Evolutionary conservation across 768 basidiomycete genomes (phyloP).

Genomic region (Pluteus cervinus): DNA sequence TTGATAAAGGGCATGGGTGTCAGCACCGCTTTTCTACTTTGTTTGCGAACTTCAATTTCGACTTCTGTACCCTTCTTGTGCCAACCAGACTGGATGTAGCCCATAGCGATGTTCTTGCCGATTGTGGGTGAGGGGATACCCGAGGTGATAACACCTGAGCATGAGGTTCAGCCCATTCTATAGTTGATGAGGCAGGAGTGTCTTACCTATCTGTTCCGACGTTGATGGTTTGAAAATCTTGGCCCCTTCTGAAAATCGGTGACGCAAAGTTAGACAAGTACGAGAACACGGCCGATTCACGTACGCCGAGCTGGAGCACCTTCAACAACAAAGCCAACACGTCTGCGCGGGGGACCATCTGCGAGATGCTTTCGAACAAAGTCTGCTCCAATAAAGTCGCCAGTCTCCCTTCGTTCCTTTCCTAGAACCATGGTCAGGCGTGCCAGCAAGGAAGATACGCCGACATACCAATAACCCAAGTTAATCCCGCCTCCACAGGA

Average conservation of each 20-base stretch:
- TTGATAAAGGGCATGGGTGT: constrained; percentile 86
- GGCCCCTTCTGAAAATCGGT: constrained; percentile 57
- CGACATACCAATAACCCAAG: constrained; percentile 85
- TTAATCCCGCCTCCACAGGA: constrained; percentile 86
- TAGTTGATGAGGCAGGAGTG: constrained; percentile 1
- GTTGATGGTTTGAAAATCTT: constrained; percentile 57
- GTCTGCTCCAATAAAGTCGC: constrained; percentile 76
- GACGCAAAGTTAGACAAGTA: constrained; percentile 1
- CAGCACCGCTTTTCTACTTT: constrained; percentile 66
- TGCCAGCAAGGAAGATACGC: background rate
- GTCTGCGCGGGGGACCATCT: constrained; percentile 67
- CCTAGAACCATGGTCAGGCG: constrained; percentile 33
- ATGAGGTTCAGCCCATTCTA: no score
- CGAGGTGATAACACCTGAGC: constrained; percentile 75
- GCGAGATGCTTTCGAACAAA: constrained; percentile 70
- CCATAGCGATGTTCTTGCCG: constrained; percentile 94
- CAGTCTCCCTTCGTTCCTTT: constrained; percentile 71
- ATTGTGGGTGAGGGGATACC: constrained; percentile 94
- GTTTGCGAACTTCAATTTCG: constrained; percentile 79
- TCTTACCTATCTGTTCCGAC: constrained; percentile 55
- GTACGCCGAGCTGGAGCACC: constrained; percentile 82
- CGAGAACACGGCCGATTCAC: constrained; percentile 18
- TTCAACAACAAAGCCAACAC: constrained; percentile 79
- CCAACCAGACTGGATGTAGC: constrained; percentile 72
- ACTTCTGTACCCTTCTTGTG: constrained; percentile 91